Evolutionary conservation across 2,329 filamentous ascomycete genomes (phyloP).

Genomic region (Arthrobotrys conoides): DNA sequence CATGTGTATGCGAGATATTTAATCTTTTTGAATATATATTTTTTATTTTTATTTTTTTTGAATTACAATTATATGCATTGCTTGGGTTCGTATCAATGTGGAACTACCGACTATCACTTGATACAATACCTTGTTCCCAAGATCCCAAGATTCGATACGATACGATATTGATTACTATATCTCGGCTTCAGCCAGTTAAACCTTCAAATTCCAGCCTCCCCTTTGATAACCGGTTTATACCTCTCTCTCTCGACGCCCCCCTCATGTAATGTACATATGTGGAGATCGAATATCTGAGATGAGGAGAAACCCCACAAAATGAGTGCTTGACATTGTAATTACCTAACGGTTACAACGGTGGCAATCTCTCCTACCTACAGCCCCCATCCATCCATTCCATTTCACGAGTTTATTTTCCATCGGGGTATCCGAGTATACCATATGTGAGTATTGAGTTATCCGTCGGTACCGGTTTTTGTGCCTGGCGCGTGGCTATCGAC

Average conservation of each 20-base stretch:
- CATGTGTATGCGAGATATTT: slow-evolving; percentile 7
- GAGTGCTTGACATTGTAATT: slow-evolving; percentile 4
- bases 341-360: slow-evolving; percentile 28
- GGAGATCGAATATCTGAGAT: slow-evolving; percentile 7
- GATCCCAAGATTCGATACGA: background rate
- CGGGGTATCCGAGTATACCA: slow-evolving; percentile 15
- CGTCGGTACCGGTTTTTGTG: background rate
- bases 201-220: slow-evolving; percentile 1
- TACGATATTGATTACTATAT: slow-evolving; percentile 6
- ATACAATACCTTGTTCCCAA: slow-evolving; percentile 9
- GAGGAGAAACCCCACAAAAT: background rate
- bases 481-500: background rate
- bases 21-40: background rate
- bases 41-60: no score
- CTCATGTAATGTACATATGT: background rate
- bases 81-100: background rate
- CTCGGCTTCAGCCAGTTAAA: background rate
- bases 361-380: background rate
- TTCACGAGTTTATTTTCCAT: slow-evolving; percentile 7
- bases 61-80: background rate
- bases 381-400: no score
- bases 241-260: background rate
- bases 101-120: slow-evolving; percentile 29
- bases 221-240: background rate
- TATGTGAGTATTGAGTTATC: background rate